These are phyloP conservation scores for Caryopteris hybrid DNA, from an alignment of 305 asterid species.

Conservation along the genomic window DNA sequence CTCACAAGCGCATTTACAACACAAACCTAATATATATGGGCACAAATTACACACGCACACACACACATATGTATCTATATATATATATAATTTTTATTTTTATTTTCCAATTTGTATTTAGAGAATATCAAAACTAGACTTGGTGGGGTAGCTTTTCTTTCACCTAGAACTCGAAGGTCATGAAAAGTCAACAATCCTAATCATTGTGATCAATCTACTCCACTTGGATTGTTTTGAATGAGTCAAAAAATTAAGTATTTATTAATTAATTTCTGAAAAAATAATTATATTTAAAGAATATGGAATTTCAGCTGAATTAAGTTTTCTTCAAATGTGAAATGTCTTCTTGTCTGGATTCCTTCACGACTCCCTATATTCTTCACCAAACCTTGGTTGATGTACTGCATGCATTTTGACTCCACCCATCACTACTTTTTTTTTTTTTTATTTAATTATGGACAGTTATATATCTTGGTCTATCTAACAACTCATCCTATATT, in stretches of 20 bases:
- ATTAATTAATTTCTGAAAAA: neutral
- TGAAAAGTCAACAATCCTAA: constrained; percentile 30
- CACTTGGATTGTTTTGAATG: constrained; percentile 55
- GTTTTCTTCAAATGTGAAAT: constrained; percentile 41
- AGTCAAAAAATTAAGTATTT: constrained; percentile 32
- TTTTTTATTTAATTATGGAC: too few species aligned
- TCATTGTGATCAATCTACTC: constrained; percentile 51
- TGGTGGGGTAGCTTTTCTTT: constrained; percentile 2
- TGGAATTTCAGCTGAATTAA: constrained; percentile 10
- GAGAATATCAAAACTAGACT: constrained; percentile 1
- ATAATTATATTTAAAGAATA: neutral
- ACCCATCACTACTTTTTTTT: constrained; percentile 7
- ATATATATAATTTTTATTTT: too few species aligned
- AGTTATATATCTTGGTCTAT: too few species aligned
- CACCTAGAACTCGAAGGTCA: constrained; percentile 21
- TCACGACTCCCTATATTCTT: constrained; percentile 34
- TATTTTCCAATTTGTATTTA: too few species aligned
- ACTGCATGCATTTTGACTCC: constrained; percentile 25
- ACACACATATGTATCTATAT: too few species aligned
- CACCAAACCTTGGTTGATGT: constrained; percentile 32
- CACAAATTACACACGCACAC: too few species aligned
- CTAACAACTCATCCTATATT: too few species aligned
- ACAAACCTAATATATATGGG: too few species aligned
- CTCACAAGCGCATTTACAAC: too few species aligned
- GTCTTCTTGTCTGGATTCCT: constrained; percentile 30